Base-by-base conservation (phyloP, 2,329 filamentous ascomycete species). In the Botryotinia globosa region DNA sequence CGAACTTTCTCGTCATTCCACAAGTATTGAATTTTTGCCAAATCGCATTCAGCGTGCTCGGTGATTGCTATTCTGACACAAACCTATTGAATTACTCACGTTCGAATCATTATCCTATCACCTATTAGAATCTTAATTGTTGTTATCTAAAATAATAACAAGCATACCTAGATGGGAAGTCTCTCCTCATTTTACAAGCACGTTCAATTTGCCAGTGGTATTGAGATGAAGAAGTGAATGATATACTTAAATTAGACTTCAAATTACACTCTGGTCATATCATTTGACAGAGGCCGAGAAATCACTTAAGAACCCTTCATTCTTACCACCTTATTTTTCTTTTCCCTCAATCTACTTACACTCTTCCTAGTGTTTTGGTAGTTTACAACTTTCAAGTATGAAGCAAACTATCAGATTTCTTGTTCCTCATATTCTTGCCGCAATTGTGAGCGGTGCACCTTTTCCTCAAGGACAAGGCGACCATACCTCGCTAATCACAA, bases 71-170 rank as follows among this genome's bases (percentile, higher is more conserved):
- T 32, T 56, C 65, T 56, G 48, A 42, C 48, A 42, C 65, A 68
- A 42, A 5, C 48, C 65, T 67, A 56, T 56, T 42, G 34, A 56
- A 67, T 56, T 56, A 67, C 65, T 67, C 65, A 67, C 48, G 65
- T 56, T 67, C 34, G 18, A 67, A 56, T 67, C 42, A 32, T 67
- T 42, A 42, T 32, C 48, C 65, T 68, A 68, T 68, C 48, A 56
- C 48, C 65, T 44, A 32, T 16, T 32, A 25, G 48, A 37, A 68
- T 58, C 18, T 68, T 56, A 58, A 42, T 68, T 67, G 1, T 42
- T 56, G 1, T 68, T 32, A 68, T 68, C 10, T 56, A 42, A 62
- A 62, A 68, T 58, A 42, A 56, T 20, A 56, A 68, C 18, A 68
- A 56, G 48, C 65, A 56, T 68, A 56, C 20, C 32, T 68, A 51